Evolutionary conservation across 371 early-diverging fungal genomes (phyloP).

Genomic region (Mucor lusitanicus): DNA sequence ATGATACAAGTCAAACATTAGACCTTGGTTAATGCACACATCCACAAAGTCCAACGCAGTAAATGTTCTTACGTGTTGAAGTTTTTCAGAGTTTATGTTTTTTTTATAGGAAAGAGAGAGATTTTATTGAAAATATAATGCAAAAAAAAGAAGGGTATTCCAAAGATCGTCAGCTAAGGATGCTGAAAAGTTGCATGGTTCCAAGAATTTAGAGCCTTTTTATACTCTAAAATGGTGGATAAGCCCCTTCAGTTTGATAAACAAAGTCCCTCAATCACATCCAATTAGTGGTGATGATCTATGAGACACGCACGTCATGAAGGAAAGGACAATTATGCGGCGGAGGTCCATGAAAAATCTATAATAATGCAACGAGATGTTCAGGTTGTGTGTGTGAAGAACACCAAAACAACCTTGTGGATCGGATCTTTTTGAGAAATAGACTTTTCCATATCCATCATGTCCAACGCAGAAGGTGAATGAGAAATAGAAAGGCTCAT

Average conservation of each 20-base stretch:
- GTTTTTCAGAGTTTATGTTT: background rate
- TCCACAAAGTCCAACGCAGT: background rate
- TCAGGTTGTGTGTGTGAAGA: background rate
- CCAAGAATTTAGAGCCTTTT: background rate
- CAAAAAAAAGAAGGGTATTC: conserved; percentile 31
- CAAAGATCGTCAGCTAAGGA: conserved; percentile 44
- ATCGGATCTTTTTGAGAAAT: no score
- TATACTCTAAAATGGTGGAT: background rate
- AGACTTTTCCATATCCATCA: no score
- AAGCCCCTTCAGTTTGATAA: background rate
- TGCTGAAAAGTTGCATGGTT: conserved; percentile 32
- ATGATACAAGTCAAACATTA: background rate
- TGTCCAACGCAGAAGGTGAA: no score
- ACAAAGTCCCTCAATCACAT: background rate
- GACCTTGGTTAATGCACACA: background rate
- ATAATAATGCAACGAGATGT: background rate
- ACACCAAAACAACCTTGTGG: no score
- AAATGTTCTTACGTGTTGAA: background rate
- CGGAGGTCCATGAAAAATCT: background rate
- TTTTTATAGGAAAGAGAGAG: background rate
- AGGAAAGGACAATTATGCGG: background rate
- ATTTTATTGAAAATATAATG: background rate
- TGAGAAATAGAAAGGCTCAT: no score
- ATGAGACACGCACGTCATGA: background rate
- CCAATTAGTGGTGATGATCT: background rate